Evolutionary conservation across 2,329 filamentous ascomycete species (phyloP), one percentile per base, ranked within the genome.

Genomic region (Falciphora oryzae): DNA sequence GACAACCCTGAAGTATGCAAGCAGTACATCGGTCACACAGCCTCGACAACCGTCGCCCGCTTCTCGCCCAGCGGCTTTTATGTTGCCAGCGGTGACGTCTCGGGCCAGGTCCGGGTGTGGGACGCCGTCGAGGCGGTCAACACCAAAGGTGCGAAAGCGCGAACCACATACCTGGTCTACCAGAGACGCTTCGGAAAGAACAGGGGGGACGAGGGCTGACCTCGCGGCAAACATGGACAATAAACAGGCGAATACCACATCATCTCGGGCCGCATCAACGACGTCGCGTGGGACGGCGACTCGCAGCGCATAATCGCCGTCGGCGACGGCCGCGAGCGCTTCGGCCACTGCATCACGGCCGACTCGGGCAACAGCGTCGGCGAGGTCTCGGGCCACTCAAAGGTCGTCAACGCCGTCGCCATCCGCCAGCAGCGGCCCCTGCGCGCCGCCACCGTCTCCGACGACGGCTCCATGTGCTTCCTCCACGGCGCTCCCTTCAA

Each of bases 281-380:
- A 99, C 75, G 87, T 99, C 69, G 94, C 93, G 1, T 99, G 95
- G 93, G 95, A 98, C 73, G 94, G 93, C 65, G 95, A 99, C 77
- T 96, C 91, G 67, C 93, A 97, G 80, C 89, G 95, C 62, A 89
- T 99, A 73, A 97, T 98, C 72, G 95, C 94, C 4, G 94, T 99
- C 6, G 95, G 95, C 59, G 91, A 98, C 71, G 95, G 95, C 63
- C 93, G 94, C 73, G 93, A 98, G 79, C 86, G 92, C 65, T 97
- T 92, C 75, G 94, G 94, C 18, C 91, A 94, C 76, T 97, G 92
- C 80, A 93, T 98, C 74, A 97, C 92, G 32, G 92, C 91, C 70
- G 95, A 98, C 78, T 96, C 92, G 73, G 95, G 95, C 68, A 99
- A 99, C 80, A 93, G 89, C 62, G 93, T 98, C 25, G 95, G 95